Evolutionary conservation across 306 rosid species (phyloP).

Genomic region (Acmispon strigosus): DNA sequence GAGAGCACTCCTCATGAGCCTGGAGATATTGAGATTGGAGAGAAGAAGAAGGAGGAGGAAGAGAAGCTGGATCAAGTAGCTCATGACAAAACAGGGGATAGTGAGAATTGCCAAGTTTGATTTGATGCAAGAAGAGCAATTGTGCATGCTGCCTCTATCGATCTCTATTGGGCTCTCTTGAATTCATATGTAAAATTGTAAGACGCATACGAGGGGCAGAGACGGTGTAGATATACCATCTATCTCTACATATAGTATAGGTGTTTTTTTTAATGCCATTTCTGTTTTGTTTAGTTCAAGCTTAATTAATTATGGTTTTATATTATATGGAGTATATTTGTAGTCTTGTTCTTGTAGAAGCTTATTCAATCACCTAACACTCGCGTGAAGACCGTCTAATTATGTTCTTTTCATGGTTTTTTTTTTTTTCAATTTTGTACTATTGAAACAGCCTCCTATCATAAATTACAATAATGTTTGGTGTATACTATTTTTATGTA

Average conservation of each 20-base stretch:
- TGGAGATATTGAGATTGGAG: constrained; percentile 8
- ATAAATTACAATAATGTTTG: no score
- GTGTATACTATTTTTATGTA: no score
- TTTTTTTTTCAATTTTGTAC: no score
- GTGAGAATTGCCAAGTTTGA: constrained; percentile 12
- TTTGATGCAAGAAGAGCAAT: not conserved
- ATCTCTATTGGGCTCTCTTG: not conserved
- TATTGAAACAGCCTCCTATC: no score
- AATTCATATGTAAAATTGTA: not conserved
- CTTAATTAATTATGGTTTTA: not conserved
- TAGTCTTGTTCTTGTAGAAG: no score
- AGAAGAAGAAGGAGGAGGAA: not conserved
- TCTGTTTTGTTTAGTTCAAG: not conserved
- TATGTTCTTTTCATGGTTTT: no score
- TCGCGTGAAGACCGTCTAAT: no score
- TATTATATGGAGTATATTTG: no score
- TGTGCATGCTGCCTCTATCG: not conserved
- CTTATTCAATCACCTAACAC: no score
- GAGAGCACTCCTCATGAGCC: not conserved
- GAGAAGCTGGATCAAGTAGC: not conserved
- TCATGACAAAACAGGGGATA: not conserved
- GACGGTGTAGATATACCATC: constrained; percentile 16
- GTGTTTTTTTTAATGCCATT: not conserved
- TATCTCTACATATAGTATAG: not conserved
- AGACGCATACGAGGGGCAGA: not conserved